Percentiles rank a stretch among this genome's conserved stretches.
Evolutionary conservation across 495 filamentous ascomycete species (phyloP).

Genomic region (Terfezia boudieri): DNA sequence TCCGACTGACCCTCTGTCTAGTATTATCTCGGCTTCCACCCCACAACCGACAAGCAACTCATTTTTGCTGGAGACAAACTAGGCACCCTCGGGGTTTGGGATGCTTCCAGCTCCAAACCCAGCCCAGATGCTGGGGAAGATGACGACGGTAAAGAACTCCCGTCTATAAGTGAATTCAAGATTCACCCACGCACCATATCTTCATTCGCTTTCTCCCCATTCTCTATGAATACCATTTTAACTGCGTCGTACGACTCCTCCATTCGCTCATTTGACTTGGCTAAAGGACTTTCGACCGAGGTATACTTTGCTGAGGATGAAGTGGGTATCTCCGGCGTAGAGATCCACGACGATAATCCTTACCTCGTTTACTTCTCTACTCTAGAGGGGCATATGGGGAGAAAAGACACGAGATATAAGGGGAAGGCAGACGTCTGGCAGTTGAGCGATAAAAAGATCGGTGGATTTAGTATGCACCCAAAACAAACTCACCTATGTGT

Average conservation of each 20-base stretch:
- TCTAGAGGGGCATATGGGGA: conserved; percentile 53
- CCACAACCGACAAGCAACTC: conserved; percentile 58
- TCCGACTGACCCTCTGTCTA: background rate
- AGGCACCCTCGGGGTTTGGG: conserved; percentile 85
- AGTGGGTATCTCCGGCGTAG: conserved; percentile 58
- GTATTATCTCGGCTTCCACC: conserved; percentile 76
- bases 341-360: conserved; percentile 45
- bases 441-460: conserved; percentile 87
- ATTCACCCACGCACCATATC: conserved; percentile 76
- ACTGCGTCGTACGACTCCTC: conserved; percentile 88
- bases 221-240: conserved; percentile 45
- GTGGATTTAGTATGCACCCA: conserved; percentile 71
- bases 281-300: conserved; percentile 53
- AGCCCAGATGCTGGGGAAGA: conserved; percentile 31
- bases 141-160: conserved; percentile 39
- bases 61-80: conserved; percentile 95
- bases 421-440: conserved; percentile 39
- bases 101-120: conserved; percentile 50
- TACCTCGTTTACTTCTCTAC: conserved; percentile 74
- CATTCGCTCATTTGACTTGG: conserved; percentile 67
- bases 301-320: conserved; percentile 50
- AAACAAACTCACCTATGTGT: conserved; percentile 57
- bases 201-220: conserved; percentile 51
- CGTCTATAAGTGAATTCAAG: conserved; percentile 67
- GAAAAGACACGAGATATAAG: conserved; percentile 35